A percentile compares a stretch with the other conserved stretches of the same genome.
These are phyloP conservation scores for Bertia moriformis DNA, from an alignment of 2,329 filamentous ascomycete species.

Conservation along the genomic window DNA sequence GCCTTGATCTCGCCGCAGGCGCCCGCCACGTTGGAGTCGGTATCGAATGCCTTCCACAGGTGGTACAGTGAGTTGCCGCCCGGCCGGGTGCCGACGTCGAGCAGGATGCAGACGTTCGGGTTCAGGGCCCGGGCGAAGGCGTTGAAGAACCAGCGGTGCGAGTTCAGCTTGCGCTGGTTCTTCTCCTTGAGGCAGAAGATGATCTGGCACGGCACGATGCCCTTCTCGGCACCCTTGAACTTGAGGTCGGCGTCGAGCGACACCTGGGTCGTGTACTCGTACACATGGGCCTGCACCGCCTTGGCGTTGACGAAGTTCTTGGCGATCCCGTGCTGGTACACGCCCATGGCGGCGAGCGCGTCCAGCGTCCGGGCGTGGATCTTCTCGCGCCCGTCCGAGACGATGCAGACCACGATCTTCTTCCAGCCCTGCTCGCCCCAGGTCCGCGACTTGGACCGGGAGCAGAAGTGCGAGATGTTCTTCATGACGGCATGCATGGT, in stretches of 20 bases:
- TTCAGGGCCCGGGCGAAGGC: constrained; percentile 85
- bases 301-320: constrained; percentile 97
- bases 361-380: constrained; percentile 89
- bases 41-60: constrained; percentile 97
- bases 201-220: constrained; percentile 94
- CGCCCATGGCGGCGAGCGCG: constrained; percentile 86
- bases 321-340: constrained; percentile 95
- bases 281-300: constrained; percentile 90
- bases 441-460: constrained; percentile 75
- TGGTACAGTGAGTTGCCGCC: constrained; percentile 87
- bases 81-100: constrained; percentile 90
- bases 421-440: constrained; percentile 98
- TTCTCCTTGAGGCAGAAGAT: constrained; percentile 98
- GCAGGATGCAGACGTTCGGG: constrained; percentile 89
- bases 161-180: constrained; percentile 95
- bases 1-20: constrained; percentile 97
- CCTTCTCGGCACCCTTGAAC: constrained; percentile 98
- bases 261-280: constrained; percentile 97
- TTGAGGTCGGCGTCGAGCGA: constrained; percentile 90
- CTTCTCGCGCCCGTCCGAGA: constrained; percentile 84
- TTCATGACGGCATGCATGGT: constrained; percentile 99
- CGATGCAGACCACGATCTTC: constrained; percentile 96
- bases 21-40: constrained; percentile 90
- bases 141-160: constrained; percentile 98
- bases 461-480: constrained; percentile 94